These are phyloP conservation scores for Quillaja saponaria DNA, from an alignment of 306 rosid species.

Conservation along the genomic window DNA sequence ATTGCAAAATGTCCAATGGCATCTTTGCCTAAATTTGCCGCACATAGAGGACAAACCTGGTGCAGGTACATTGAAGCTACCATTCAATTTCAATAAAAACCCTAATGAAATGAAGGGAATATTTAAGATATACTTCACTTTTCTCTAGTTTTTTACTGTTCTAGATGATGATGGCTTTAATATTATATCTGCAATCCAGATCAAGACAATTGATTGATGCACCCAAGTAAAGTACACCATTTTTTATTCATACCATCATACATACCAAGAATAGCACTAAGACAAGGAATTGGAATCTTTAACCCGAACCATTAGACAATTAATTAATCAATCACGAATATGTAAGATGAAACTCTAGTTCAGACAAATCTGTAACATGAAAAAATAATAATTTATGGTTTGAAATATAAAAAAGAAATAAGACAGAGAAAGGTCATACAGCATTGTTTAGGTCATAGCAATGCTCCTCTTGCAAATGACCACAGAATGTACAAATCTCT, in stretches of 20 bases:
- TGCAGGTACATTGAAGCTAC: slow-evolving; percentile 28
- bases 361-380: not conserved
- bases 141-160: slow-evolving; percentile 14
- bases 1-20: slow-evolving; percentile 58
- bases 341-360: no score
- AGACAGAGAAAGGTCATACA: slow-evolving; percentile 43
- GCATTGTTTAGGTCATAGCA: slow-evolving; percentile 71
- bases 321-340: slow-evolving; percentile 24
- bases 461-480: slow-evolving; percentile 79
- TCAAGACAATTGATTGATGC: not conserved
- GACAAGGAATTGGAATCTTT: slow-evolving; percentile 2
- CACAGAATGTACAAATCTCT: slow-evolving; percentile 57
- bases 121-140: slow-evolving; percentile 6
- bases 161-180: slow-evolving; percentile 8
- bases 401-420: not conserved
- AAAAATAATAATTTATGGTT: slow-evolving; percentile 10
- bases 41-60: slow-evolving; percentile 96
- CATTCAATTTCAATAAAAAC: slow-evolving; percentile 29
- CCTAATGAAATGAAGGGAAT: slow-evolving; percentile 1
- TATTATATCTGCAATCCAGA: slow-evolving; percentile 21
- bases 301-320: slow-evolving; percentile 4
- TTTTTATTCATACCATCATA: slow-evolving; percentile 4
- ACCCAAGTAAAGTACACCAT: slow-evolving; percentile 11
- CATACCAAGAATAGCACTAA: not conserved
- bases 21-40: slow-evolving; percentile 75